Conservation (phyloP, 371 early-diverging fungal species). For the Actinomucor elegans region DNA sequence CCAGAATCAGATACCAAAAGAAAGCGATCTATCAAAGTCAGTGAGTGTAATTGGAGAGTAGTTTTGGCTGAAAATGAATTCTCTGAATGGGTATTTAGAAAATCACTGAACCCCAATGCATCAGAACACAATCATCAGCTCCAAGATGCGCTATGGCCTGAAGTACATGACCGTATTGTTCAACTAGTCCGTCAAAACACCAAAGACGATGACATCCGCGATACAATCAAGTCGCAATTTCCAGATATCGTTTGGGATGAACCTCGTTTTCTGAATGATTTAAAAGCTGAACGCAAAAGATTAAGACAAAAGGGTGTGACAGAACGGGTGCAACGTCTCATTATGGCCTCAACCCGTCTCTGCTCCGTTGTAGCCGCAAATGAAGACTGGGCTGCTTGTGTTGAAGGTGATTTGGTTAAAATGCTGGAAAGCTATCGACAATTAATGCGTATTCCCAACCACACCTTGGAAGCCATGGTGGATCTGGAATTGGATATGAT, state of each 20-base stretch:
- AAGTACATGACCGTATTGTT: constrained; percentile 43
- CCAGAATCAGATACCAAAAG: constrained; percentile 50
- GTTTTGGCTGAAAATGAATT: constrained; percentile 50
- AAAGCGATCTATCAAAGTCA: constrained; percentile 33
- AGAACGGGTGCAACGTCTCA: constrained; percentile 46
- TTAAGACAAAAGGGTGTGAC: constrained; percentile 44
- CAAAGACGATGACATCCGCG: constrained; percentile 39
- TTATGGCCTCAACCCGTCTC: constrained; percentile 34
- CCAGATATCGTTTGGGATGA: constrained; percentile 63
- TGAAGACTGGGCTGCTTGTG: constrained; percentile 41
- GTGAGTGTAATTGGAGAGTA: constrained; percentile 61
- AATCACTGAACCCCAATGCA: constrained; percentile 56
- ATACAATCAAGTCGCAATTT: constrained; percentile 50
- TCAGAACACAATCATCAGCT: constrained; percentile 59
- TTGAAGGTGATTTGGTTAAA: constrained; percentile 33
- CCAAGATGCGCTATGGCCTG: constrained; percentile 43
- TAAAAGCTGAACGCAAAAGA: constrained; percentile 56
- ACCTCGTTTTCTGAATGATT: constrained; percentile 57
- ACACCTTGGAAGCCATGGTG: constrained; percentile 10
- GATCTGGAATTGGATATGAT: constrained; percentile 14
- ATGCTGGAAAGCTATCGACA: constrained; percentile 30
- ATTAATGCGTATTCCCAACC: background rate
- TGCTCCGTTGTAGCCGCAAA: constrained; percentile 43
- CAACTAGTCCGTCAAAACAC: constrained; percentile 37
- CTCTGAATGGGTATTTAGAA: constrained; percentile 50